Evolutionary conservation across 2,329 filamentous ascomycete genomes (phyloP).

Genomic region (Pseudogymnoascus sp.): DNA sequence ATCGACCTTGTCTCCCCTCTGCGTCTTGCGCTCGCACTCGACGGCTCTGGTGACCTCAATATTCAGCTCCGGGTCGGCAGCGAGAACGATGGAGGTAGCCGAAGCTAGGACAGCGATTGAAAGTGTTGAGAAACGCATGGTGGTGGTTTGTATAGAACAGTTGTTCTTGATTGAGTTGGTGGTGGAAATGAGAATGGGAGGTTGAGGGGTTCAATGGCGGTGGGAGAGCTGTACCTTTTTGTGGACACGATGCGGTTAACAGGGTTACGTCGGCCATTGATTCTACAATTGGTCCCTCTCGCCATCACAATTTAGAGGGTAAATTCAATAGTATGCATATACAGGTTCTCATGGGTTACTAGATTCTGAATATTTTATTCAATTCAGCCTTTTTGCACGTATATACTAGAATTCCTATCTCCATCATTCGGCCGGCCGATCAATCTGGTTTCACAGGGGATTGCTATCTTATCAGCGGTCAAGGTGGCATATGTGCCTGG

Average conservation of each 20-base stretch:
- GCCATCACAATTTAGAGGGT: background rate
- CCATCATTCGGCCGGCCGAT: background rate
- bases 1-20: constrained; percentile 68
- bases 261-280: background rate
- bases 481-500: background rate
- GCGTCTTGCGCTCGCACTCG: constrained; percentile 71
- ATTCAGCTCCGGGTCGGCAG: constrained; percentile 50
- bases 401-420: background rate
- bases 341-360: background rate
- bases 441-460: background rate
- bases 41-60: constrained; percentile 69
- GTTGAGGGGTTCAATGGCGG: constrained; percentile 7
- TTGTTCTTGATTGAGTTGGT: background rate
- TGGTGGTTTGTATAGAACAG: constrained; percentile 9
- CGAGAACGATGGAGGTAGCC: constrained; percentile 22
- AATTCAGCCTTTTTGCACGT: background rate
- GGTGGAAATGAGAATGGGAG: background rate
- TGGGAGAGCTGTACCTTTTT: background rate
- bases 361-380: background rate
- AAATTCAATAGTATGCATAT: constrained; percentile 3
- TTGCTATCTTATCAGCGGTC: constrained; percentile 5
- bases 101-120: constrained; percentile 24
- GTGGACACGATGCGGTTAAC: constrained; percentile 8
- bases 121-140: constrained; percentile 27
- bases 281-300: background rate